phyloP scores from a whole-genome alignment of 1,139 yeast species.

The Chernovozyma aurita region DNA sequence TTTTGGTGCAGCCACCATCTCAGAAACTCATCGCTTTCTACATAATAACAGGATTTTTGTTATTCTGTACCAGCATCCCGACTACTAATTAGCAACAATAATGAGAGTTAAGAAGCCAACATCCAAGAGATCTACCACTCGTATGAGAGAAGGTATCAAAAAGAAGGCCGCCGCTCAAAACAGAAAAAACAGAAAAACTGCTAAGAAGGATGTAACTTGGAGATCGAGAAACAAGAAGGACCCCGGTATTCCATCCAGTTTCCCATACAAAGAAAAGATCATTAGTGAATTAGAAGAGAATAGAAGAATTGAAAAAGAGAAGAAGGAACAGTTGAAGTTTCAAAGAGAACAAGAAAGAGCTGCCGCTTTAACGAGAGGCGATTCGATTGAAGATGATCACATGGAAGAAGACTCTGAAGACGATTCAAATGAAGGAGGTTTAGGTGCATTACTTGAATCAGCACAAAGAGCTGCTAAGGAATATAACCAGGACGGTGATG shows the following conservation, averaged over 20 bases:
- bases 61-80: too few relatives aligned
- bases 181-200: slow-evolving; percentile 73
- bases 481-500: slow-evolving; percentile 52
- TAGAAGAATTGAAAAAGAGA: slow-evolving; percentile 60
- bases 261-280: slow-evolving; percentile 88
- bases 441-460: slow-evolving; percentile 83
- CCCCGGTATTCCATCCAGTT: slow-evolving; percentile 90
- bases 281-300: slow-evolving; percentile 75
- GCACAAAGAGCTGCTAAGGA: slow-evolving; percentile 83
- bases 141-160: slow-evolving; percentile 92
- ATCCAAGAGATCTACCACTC: slow-evolving; percentile 83
- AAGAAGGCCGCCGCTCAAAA: slow-evolving; percentile 92
- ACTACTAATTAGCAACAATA: too few relatives aligned
- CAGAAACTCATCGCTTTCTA: too few relatives aligned
- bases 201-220: slow-evolving; percentile 94
- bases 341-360: slow-evolving; percentile 44
- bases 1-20: not conserved
- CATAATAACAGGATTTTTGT: too few relatives aligned
- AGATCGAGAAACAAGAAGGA: slow-evolving; percentile 78
- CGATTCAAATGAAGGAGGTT: slow-evolving; percentile 47
- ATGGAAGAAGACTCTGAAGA: slow-evolving; percentile 35
- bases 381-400: slow-evolving; percentile 28
- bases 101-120: slow-evolving; percentile 64
- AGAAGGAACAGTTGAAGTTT: slow-evolving; percentile 45
- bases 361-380: slow-evolving; percentile 44